Evolutionary conservation across 768 basidiomycete species (phyloP).

Genomic region (Suillus plorans): DNA sequence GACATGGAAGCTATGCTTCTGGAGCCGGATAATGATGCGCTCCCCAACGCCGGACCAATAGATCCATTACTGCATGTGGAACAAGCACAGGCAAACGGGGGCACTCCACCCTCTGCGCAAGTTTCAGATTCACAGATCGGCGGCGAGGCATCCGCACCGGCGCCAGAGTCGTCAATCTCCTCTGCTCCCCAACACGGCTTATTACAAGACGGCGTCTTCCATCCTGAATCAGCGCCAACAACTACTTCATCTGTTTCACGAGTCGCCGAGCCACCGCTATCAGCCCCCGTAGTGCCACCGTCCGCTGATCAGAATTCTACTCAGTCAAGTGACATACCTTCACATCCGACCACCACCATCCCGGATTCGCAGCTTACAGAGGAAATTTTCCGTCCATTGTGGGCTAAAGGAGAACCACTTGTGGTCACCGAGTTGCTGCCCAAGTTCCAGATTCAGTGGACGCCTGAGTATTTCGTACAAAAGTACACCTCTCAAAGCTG

Average conservation of each 20-base stretch:
- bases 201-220: background rate
- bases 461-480: slow-evolving; percentile 75
- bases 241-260: background rate
- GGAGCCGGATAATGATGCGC: slow-evolving; percentile 29
- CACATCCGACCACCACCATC: slow-evolving; percentile 46
- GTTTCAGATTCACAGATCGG: background rate
- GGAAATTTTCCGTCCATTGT: slow-evolving; percentile 62
- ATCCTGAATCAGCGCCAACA: background rate
- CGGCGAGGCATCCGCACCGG: background rate
- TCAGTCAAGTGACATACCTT: slow-evolving; percentile 39
- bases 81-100: slow-evolving; percentile 7
- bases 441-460: slow-evolving; percentile 74
- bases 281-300: slow-evolving; percentile 10
- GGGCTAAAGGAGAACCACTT: slow-evolving; percentile 74
- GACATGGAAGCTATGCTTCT: slow-evolving; percentile 64
- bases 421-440: slow-evolving; percentile 67
- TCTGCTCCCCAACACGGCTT: background rate
- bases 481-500: slow-evolving; percentile 64
- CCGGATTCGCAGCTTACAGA: slow-evolving; percentile 51
- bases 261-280: background rate
- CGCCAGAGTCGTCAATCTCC: background rate
- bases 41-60: slow-evolving; percentile 23
- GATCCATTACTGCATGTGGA: slow-evolving; percentile 28
- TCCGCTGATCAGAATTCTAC: slow-evolving; percentile 6
- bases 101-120: background rate